These are phyloP conservation scores for Aspergillus sp. DNA, from an alignment of 2,329 filamentous ascomycete genomes.

Conservation along the genomic window DNA sequence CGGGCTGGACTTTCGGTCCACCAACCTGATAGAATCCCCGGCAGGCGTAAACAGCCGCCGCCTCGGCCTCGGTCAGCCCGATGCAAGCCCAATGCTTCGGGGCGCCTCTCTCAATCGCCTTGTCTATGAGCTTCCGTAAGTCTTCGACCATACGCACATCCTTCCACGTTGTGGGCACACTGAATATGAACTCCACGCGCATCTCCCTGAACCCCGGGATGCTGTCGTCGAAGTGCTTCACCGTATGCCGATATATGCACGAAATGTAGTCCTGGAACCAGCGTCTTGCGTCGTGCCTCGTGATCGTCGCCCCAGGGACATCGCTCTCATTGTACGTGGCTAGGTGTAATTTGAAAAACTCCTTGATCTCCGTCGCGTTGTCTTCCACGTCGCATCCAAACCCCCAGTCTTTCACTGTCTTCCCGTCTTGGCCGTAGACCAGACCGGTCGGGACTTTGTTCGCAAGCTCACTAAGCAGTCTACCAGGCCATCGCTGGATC, in stretches of 20 bases:
- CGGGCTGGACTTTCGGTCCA: not conserved
- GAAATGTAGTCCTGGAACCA: constrained; percentile 35
- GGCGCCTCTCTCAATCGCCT: constrained; percentile 28
- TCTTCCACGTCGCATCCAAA: constrained; percentile 37
- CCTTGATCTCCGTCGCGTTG: constrained; percentile 22
- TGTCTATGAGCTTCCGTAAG: constrained; percentile 28
- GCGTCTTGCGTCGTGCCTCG: constrained; percentile 21
- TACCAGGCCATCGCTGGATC: constrained; percentile 37
- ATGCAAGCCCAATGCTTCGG: constrained; percentile 41
- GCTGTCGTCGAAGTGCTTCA: constrained; percentile 24
- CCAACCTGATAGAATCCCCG: constrained; percentile 25
- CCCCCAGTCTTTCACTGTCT: constrained; percentile 29
- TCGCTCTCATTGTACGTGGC: constrained; percentile 28
- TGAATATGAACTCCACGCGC: constrained; percentile 42
- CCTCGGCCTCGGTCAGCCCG: constrained; percentile 54
- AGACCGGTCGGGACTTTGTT: constrained; percentile 36
- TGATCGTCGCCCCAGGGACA: constrained; percentile 15
- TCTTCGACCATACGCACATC: constrained; percentile 36
- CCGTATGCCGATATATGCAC: constrained; percentile 33
- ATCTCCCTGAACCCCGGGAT: constrained; percentile 25
- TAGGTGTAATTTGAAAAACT: constrained; percentile 40
- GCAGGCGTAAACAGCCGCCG: constrained; percentile 52
- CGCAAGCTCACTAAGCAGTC: constrained; percentile 26
- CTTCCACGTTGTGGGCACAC: constrained; percentile 45
- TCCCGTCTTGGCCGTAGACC: constrained; percentile 20